Conservation (phyloP, 2,329 filamentous ascomycete species). For the Venturia carpophila region DNA sequence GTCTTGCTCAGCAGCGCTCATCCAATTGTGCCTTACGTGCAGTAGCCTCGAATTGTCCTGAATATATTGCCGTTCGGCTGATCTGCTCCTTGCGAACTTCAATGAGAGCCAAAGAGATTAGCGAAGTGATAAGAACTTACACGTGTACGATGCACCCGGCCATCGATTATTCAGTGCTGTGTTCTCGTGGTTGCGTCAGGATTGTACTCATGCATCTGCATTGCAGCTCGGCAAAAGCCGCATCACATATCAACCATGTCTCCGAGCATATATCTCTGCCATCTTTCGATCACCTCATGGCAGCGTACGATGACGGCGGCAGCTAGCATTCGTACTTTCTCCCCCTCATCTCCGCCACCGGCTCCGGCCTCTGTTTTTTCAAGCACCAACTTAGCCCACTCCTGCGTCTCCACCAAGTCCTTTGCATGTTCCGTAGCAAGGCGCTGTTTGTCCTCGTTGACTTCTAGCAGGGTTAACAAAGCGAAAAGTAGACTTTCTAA, state of each 20-base stretch:
- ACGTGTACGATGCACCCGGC: conserved; percentile 2
- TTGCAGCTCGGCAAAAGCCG: not conserved
- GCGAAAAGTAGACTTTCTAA: conserved; percentile 70
- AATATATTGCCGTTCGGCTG: not conserved
- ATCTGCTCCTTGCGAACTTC: not conserved
- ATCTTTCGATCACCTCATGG: conserved; percentile 73
- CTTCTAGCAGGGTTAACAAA: conserved; percentile 70
- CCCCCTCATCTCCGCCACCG: conserved; percentile 57
- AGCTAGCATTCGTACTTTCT: conserved; percentile 68
- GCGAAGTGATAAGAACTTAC: not conserved
- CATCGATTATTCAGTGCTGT: not conserved
- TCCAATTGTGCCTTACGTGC: not conserved
- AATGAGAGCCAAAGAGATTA: not conserved
- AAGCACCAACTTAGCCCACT: conserved; percentile 77
- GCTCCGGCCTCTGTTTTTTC: conserved; percentile 38
- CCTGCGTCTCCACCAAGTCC: conserved; percentile 75
- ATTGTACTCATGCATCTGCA: not conserved
- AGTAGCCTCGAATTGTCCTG: not conserved
- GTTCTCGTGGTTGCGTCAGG: not conserved
- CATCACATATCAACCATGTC: conserved; percentile 45
- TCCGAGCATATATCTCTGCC: conserved; percentile 69
- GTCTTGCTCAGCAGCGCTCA: not conserved
- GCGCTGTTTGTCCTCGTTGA: conserved; percentile 65
- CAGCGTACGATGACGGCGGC: conserved; percentile 71
- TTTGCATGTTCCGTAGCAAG: conserved; percentile 67